Evolutionary conservation across 768 basidiomycete genomes (phyloP).

Genomic region (Mycena rebaudengoi): DNA sequence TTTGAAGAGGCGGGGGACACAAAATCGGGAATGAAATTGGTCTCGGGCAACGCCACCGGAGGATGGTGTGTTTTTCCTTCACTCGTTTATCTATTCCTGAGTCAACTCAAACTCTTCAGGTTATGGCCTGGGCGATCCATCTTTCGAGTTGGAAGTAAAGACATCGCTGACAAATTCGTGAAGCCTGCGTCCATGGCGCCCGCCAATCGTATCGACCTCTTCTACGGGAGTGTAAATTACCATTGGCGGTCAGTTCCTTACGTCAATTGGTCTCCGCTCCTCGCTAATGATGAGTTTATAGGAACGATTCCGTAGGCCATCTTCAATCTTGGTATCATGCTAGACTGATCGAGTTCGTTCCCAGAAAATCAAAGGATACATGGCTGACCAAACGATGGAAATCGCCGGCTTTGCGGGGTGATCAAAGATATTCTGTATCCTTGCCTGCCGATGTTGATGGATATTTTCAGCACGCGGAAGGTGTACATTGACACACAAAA

Average conservation of each 20-base stretch:
- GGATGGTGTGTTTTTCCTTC: background rate
- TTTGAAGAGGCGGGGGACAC: too few species aligned
- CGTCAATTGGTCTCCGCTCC: background rate
- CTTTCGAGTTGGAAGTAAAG: too few species aligned
- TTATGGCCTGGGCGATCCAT: too few species aligned
- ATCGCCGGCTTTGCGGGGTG: background rate
- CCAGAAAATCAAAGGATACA: background rate
- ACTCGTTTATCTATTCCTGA: background rate
- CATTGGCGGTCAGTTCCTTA: too few species aligned
- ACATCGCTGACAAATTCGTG: constrained; percentile 11
- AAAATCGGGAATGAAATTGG: background rate
- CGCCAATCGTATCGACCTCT: constrained; percentile 10
- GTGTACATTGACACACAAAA: background rate
- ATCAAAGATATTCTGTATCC: background rate
- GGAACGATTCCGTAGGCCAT: background rate
- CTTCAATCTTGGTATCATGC: background rate
- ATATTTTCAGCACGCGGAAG: background rate
- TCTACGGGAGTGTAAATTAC: too few species aligned
- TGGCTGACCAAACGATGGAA: background rate
- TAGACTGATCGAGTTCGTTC: background rate
- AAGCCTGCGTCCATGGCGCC: constrained; percentile 10
- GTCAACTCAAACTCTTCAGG: too few species aligned
- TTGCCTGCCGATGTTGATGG: too few species aligned
- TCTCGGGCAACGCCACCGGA: background rate
- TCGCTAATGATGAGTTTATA: background rate